Base-by-base conservation (phyloP, 192 early-diverging fungal species). In the Linnemannia elongata region DNA sequence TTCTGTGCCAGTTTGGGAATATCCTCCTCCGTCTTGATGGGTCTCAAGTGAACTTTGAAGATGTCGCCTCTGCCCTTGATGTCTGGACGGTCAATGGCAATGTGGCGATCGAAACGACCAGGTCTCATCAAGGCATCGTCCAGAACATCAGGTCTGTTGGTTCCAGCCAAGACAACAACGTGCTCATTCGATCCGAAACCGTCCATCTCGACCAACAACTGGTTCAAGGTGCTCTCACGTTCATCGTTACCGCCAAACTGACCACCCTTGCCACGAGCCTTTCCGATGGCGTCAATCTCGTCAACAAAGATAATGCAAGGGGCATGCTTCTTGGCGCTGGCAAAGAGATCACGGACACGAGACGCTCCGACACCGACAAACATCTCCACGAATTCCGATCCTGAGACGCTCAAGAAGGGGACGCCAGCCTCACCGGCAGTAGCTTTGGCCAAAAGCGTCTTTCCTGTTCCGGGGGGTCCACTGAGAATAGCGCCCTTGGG, bases 271-370 rank as follows among this genome's bases (percentile, higher is more conserved):
- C 97, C 97, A 77, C 99, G 96, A 39, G 99, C 96, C 91, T 99
- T 99, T 68, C 99, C 99, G 76, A 99, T 99, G 17, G 99, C 99
- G 89, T 99, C 99, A 81, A 99, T 99, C 91, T 99, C 99, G 80
- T 99, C 99, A 33, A 99, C 97, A 90, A 99, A 99, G 88, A 99
- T 98, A 78, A 99, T 99, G 90, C 98, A 99, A 9, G 99, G 99
- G 12, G 97, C 94, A 88, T 97, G 94, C 91, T 99, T 99, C 91
- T 98, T 99, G 80, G 99, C 99, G 68, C 93, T 99, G 27, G 97
- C 95, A 91, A 99, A 99, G 82, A 99, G 85, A 85, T 99, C 99
- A 54, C 99, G 94, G 9, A 99, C 98, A 41, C 99, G 94, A 33
- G 93, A 93, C 20, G 93, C 96, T 47, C 99, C 99, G 30, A 99